Evolutionary conservation across 805 yeast species (phyloP).

Genomic region (Dipodascopsis uninucleata): DNA sequence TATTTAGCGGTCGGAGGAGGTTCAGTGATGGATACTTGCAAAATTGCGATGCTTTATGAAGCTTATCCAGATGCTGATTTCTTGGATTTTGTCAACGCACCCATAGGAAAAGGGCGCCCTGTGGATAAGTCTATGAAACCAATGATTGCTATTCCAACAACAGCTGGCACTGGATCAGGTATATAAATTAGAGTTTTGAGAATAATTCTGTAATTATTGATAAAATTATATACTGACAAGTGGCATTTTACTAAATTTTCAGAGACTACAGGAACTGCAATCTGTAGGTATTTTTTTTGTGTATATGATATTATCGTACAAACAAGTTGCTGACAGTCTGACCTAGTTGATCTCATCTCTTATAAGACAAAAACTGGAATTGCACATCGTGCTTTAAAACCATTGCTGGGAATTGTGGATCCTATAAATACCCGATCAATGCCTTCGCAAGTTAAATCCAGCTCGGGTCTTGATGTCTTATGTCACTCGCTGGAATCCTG

Average conservation of each 20-base stretch:
- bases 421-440: constrained; percentile 42
- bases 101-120: constrained; percentile 40
- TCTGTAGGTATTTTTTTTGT: constrained; percentile 28
- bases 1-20: constrained; percentile 48
- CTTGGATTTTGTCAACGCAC: constrained; percentile 44
- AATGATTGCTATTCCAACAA: constrained; percentile 44
- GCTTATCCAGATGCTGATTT: constrained; percentile 42
- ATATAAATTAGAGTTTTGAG: neutral
- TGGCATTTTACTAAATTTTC: neutral
- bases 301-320: neutral
- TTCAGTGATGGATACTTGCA: constrained; percentile 47
- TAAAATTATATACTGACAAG: no score
- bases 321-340: neutral
- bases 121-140: constrained; percentile 38
- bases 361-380: constrained; percentile 45
- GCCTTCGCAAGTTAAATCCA: constrained; percentile 43
- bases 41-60: constrained; percentile 43
- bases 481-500: constrained; percentile 47
- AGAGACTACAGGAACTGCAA: constrained; percentile 47
- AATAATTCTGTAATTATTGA: neutral
- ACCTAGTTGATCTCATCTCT: constrained; percentile 37
- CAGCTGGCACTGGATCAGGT: constrained; percentile 46
- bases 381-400: constrained; percentile 43
- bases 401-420: constrained; percentile 44
- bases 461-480: constrained; percentile 45